Evolutionary conservation across 495 filamentous ascomycete genomes (phyloP), one percentile per base, ranked within the genome.

Genomic region (Chaetomium fimeti): DNA sequence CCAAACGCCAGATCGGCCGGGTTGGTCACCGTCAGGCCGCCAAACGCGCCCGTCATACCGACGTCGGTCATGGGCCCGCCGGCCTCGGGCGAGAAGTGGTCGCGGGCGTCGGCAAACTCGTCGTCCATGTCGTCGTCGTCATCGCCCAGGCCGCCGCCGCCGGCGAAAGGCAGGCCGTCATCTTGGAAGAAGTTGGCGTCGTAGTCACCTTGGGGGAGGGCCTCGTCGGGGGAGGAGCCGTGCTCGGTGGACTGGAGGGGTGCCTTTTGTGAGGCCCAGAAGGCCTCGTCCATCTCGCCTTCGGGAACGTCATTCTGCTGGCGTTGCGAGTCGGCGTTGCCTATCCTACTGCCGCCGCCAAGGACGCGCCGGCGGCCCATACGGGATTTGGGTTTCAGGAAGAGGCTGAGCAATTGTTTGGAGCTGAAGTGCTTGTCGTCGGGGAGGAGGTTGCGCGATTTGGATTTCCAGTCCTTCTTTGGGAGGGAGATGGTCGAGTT

Each of bases 391-490:
- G 94, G 94, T 72, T 99, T 99, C 29, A 98, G 81, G 82, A 98
- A 99, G 4, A 98, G 82, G 53, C 84, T 88, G 8, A 98, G 83
- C 11, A 99, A 81, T 69, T 96, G 90, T 66, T 87, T 87, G 6
- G 93, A 97, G 77, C 93, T 94, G 81, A 99, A 99, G 71, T 98
- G 95, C 74, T 97, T 97, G 78, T 99, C 94, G 70, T 99, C 94
- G 3, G 94, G 94, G 16, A 99, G 85, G 1, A 99, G 83, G 73
- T 99, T 96, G 48, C 91, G 84, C 18, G 89, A 89, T 76, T 94
- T 96, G 6, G 91, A 94, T 72, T 90, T 94, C 91, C 92, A 96
- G 75, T 98, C 91, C 54, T 91, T 89, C 73, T 96, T 96, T 29
- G 94, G 89, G 40, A 98, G 71, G 12, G 87, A 89, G 66, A 98